Evolutionary conservation across 345 rosid species (phyloP).

Genomic region (Ricinus communis): DNA sequence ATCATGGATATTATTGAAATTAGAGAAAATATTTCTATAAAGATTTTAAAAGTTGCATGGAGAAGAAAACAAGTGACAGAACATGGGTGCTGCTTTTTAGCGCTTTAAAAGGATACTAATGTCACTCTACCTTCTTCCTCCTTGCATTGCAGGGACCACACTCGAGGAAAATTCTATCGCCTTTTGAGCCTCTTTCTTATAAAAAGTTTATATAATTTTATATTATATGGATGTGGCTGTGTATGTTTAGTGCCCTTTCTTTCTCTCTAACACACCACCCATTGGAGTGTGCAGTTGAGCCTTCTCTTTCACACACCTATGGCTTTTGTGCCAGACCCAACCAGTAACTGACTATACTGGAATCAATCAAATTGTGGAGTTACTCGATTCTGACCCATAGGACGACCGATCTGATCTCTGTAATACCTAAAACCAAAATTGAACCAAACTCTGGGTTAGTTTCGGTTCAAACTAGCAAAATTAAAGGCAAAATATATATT

Average conservation of each 20-base stretch:
- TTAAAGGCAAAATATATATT: too few species aligned
- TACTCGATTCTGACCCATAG: too few species aligned
- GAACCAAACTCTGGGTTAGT: too few species aligned
- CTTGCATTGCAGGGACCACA: constrained; percentile 19
- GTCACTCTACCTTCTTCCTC: neutral
- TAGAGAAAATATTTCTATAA: neutral
- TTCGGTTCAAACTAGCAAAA: too few species aligned
- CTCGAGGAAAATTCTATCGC: neutral
- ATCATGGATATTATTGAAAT: neutral
- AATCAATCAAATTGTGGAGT: too few species aligned
- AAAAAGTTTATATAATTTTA: too few species aligned
- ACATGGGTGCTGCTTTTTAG: constrained; percentile 28
- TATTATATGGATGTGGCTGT: neutral
- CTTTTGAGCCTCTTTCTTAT: neutral
- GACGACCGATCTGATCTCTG: too few species aligned
- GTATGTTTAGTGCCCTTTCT: neutral
- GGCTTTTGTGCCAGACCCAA: too few species aligned
- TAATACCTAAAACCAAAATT: too few species aligned
- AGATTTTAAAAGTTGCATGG: neutral
- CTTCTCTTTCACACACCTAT: neutral
- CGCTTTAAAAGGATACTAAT: neutral
- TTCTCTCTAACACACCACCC: neutral
- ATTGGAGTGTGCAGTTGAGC: neutral
- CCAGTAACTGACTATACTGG: too few species aligned
- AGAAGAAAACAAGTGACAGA: constrained; percentile 21